phyloP scores from a whole-genome alignment of 2,329 filamentous ascomycete species.

The Tolypocladium guangdongense region DNA sequence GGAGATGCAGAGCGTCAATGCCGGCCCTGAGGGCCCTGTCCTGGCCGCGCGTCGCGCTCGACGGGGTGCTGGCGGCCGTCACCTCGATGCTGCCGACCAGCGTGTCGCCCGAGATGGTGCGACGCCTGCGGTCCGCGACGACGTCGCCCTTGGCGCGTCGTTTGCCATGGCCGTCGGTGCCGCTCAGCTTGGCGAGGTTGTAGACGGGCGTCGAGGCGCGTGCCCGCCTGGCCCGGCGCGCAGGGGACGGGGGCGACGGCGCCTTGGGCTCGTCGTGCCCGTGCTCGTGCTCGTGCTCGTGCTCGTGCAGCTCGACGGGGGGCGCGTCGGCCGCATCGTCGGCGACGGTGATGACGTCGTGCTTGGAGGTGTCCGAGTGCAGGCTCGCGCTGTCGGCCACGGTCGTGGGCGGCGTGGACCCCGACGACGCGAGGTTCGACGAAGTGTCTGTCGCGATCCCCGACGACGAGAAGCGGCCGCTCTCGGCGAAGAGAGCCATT shows the following conservation, averaged over 20 bases:
- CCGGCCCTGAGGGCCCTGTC: conserved; percentile 2
- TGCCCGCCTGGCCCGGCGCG: conserved; percentile 41
- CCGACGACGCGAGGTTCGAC: conserved; percentile 43
- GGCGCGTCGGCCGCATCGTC: conserved; percentile 13
- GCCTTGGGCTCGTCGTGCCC: neutral
- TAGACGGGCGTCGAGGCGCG: conserved; percentile 50
- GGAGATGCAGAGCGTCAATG: conserved; percentile 36
- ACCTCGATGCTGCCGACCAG: conserved; percentile 16
- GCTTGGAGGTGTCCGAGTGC: conserved; percentile 31
- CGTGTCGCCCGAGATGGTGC: conserved; percentile 32
- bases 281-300: conserved; percentile 11
- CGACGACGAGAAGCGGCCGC: conserved; percentile 14
- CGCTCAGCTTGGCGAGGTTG: conserved; percentile 53
- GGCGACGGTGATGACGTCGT: conserved; percentile 23
- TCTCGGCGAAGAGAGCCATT: conserved; percentile 24
- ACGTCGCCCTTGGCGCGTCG: conserved; percentile 40
- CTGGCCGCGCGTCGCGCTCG: conserved; percentile 5
- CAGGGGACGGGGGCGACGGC: conserved; percentile 13
- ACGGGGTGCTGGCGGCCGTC: conserved; percentile 6
- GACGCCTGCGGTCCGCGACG: conserved; percentile 31
- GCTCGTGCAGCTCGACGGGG: conserved; percentile 17
- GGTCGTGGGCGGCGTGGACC: conserved; percentile 57
- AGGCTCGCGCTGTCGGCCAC: conserved; percentile 51
- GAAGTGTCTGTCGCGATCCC: conserved; percentile 26
- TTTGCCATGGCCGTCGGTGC: conserved; percentile 50